Evolutionary conservation across 345 rosid species (phyloP), one percentile per base, ranked within the genome.

Genomic region (Sisymbrium irio): DNA sequence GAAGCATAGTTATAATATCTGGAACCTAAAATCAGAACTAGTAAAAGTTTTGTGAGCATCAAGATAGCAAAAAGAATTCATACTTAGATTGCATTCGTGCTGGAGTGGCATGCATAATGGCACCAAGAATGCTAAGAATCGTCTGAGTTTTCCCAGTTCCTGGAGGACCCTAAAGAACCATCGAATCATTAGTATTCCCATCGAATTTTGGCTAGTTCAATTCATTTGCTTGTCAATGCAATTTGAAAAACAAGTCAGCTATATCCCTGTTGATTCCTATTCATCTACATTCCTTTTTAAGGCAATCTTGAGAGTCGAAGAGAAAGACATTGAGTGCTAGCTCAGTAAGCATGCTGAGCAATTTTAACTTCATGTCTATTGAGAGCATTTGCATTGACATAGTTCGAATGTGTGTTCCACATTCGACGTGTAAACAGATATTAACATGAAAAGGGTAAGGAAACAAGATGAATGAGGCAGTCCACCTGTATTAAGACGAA

Each of bases 101-200:
- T 46, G 99, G 99, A 75, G 91, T 85, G 39, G 99, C 97, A 83
- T 95, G 99, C 90, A 95, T 82, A 80, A 95, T 83, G 36, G 97
- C 97, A 84, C 99, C 91, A 35, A 95, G 87, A 67, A 95, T 87
- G 17, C 96, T 90, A 74, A 95, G 93, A 79, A 95, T 92, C 35
- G 99, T 92, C 84, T 95, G 97, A 54, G 97, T 95, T 80, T 95
- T 95, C 68, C 99, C 99, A 7, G 97, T 95, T 76, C 99, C 99
- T 62, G 99, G 99, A 37, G 99, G 99, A 9, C 99, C 99, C 99
- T 94, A 77, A 46, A 81, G 62, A 75, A 79, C 27, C 33, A 67
- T 37, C 22, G 32, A 67, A 7, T 51, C 60, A 67, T 58, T 62
- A 55, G 40, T 58, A 50, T 30, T 40, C 3, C 1, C 47, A 71